Base-by-base conservation (phyloP, 2,329 filamentous ascomycete species). In the Cordyceps tenuipes region DNA sequence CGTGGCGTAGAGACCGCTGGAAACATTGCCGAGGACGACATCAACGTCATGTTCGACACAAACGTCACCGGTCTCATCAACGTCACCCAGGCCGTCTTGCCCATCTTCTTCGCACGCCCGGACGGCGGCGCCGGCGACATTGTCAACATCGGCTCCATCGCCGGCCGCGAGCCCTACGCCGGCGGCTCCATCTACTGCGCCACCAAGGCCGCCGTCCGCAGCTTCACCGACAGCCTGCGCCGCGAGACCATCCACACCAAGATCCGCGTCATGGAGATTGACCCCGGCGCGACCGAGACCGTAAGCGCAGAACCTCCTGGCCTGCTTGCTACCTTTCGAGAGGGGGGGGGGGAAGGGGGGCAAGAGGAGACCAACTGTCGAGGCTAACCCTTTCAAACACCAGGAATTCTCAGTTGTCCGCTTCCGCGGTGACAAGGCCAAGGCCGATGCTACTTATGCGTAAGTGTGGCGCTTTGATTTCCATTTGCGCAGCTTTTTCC, bases 11-110 rank as follows among this genome's bases (percentile, higher is more conserved):
- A 90, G 54, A 85, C 88, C 70, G 91, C 91, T 1, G 92, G 92
- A 19, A 83, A 90, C 46, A 97, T 99, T 70, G 81, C 80, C 17
- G 81, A 89, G 68, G 86, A 87, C 61, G 93, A 99, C 75, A 88
- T 97, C 67, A 81, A 88, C 67, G 69, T 86, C 72, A 97, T 97
- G 91, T 90, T 97, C 71, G 77, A 83, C 51, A 97, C 94, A 61
- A 99, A 99, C 72, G 92, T 97, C 57, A 94, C 89, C 2, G 94
- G 94, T 31, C 80, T 99, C 39, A 94, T 99, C 78, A 90, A 93
- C 79, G 90, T 97, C 88, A 97, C 94, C 0, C 94, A 99, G 79
- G 90, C 90, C 50, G 80, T 97, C 47, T 75, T 97, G 19, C 85
- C 89, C 57, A 86, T 91, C 71, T 95, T 92, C 80, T 88, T 91